Evolutionary conservation across 176 grass and related monocot species (phyloP).

Genomic region (Alloteropsis semialata): DNA sequence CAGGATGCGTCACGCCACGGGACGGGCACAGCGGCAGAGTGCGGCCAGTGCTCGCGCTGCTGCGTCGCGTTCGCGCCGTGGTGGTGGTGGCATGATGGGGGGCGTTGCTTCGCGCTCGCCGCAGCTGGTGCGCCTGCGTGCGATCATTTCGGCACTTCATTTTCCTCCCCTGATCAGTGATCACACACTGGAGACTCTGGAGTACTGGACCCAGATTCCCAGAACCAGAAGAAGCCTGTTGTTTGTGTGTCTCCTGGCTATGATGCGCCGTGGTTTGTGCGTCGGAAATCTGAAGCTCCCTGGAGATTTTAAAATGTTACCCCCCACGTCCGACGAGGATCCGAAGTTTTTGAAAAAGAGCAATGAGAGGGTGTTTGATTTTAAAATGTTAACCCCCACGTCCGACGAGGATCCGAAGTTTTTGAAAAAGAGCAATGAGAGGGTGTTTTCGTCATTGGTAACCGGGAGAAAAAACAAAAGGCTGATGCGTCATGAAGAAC

Average conservation of each 20-base stretch:
- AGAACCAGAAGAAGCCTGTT: background rate
- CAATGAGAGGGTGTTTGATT: too few species aligned
- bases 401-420: background rate
- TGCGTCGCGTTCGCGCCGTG: background rate
- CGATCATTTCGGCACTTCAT: background rate
- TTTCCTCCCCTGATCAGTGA: background rate
- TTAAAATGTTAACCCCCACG: too few species aligned
- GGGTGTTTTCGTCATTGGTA: background rate
- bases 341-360: too few species aligned
- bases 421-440: background rate
- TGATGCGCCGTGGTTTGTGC: background rate
- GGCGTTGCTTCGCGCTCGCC: background rate
- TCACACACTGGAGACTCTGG: background rate
- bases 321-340: too few species aligned
- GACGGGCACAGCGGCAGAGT: background rate
- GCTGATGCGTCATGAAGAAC: background rate
- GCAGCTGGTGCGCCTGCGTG: background rate
- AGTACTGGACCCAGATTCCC: too few species aligned
- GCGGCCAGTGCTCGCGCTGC: background rate
- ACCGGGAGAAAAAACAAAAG: background rate
- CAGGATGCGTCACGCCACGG: constrained; percentile 34
- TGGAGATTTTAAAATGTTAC: too few species aligned
- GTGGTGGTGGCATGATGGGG: constrained; percentile 19
- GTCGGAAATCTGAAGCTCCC: background rate
- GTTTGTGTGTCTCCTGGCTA: background rate